These are phyloP conservation scores for Suillus tomentosus DNA, from an alignment of 768 basidiomycete genomes.

Conservation along the genomic window DNA sequence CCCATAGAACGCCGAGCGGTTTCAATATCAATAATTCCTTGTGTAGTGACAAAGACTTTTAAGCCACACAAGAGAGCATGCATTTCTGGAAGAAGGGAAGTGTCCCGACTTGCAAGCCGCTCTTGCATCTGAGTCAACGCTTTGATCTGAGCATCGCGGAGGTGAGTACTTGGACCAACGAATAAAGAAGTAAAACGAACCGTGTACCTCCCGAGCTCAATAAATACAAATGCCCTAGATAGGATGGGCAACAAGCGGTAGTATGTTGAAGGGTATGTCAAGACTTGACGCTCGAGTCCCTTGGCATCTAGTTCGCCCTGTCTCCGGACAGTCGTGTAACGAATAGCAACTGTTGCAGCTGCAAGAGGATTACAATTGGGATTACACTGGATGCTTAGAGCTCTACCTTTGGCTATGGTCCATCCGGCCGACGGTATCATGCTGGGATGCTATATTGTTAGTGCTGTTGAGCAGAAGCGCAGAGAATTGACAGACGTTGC, in stretches of 20 bases:
- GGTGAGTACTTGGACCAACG: not conserved
- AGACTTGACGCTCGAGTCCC: constrained; percentile 65
- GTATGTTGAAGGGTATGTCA: constrained; percentile 73
- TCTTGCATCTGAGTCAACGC: constrained; percentile 52
- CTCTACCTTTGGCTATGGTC: constrained; percentile 63
- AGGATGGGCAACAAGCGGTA: constrained; percentile 73
- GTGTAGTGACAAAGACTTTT: constrained; percentile 58
- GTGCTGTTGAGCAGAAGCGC: not conserved
- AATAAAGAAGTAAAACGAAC: constrained; percentile 35
- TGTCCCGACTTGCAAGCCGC: constrained; percentile 56
- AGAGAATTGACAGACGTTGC: constrained; percentile 43
- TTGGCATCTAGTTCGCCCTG: constrained; percentile 57
- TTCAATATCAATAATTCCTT: constrained; percentile 61
- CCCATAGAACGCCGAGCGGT: constrained; percentile 70
- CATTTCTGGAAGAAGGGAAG: constrained; percentile 66
- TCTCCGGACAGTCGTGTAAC: constrained; percentile 72
- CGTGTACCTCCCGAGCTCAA: constrained; percentile 60
- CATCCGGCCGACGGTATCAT: constrained; percentile 68
- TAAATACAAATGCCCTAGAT: constrained; percentile 68
- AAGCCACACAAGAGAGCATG: constrained; percentile 72
- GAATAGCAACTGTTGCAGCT: constrained; percentile 65
- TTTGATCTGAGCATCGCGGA: constrained; percentile 37
- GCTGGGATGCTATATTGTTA: constrained; percentile 32
- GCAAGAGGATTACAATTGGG: not conserved
- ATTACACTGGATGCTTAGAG: not conserved